A percentile compares a stretch with the other conserved stretches of the same genome.
phyloP scores from a whole-genome alignment of 352 stramenopile genomes.

The Pseudoperonospora humuli region DNA sequence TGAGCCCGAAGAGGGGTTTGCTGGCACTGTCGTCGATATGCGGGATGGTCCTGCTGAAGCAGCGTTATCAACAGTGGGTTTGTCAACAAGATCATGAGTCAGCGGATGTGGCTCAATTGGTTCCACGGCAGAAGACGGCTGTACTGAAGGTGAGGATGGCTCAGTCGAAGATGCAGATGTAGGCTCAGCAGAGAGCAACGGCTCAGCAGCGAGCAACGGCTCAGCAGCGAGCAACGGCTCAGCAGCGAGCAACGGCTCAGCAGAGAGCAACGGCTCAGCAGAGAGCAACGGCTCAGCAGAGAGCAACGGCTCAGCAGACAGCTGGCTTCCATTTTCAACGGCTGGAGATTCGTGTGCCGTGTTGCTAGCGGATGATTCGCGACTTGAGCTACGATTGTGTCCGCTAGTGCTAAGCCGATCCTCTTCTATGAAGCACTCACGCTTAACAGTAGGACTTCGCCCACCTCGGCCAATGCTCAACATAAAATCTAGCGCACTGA shows the following conservation, averaged over 20 bases:
- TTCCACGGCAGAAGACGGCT: background rate
- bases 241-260: background rate
- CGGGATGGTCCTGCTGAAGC: slow-evolving; percentile 1
- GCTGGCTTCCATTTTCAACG: slow-evolving; percentile 1
- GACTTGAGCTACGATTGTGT: slow-evolving; percentile 8
- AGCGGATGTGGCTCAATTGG: background rate
- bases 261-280: background rate
- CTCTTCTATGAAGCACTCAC: background rate
- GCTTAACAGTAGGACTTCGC: slow-evolving; percentile 7
- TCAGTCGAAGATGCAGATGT: slow-evolving; percentile 1
- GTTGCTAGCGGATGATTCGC: slow-evolving; percentile 4
- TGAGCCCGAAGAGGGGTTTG: background rate
- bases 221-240: too few species aligned
- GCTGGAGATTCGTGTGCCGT: background rate
- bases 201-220: too few species aligned
- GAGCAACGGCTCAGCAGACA: background rate
- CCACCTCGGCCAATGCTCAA: slow-evolving; percentile 8
- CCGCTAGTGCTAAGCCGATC: slow-evolving; percentile 1
- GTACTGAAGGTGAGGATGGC: background rate
- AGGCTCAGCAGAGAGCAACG: background rate
- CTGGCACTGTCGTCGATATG: background rate
- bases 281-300: background rate
- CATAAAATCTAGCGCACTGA: slow-evolving; percentile 41
- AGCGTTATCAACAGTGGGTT: background rate
- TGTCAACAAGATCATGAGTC: background rate